Evolutionary conservation across 805 yeast genomes (phyloP).

Genomic region (Tetrapisispora phaffii): DNA sequence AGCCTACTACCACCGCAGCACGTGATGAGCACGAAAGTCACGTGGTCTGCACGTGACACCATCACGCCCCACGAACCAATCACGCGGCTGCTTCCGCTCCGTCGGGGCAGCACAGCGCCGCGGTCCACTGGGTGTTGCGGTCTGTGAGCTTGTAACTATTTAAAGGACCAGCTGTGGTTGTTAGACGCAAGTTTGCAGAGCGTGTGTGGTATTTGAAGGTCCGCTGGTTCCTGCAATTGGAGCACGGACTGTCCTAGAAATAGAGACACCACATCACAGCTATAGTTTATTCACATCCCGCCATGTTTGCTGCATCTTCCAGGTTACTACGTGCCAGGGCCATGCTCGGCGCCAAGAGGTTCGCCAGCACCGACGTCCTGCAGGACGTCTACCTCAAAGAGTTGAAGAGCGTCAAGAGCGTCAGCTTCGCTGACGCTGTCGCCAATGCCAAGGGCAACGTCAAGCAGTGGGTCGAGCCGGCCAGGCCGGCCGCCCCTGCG

Average conservation of each 20-base stretch:
- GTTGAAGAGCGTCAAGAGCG: slow-evolving; percentile 64
- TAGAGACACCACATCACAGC: not conserved
- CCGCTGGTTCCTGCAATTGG: too few relatives aligned
- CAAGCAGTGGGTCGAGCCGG: slow-evolving; percentile 74
- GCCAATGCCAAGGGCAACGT: slow-evolving; percentile 66
- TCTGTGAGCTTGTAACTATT: too few relatives aligned
- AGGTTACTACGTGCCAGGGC: not conserved
- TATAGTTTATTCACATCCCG: not conserved
- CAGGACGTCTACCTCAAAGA: slow-evolving; percentile 82
- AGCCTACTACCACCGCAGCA: slow-evolving; percentile 7
- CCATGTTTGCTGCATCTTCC: not conserved
- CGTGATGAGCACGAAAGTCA: not conserved
- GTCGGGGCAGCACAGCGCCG: not conserved
- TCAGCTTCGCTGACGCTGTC: slow-evolving; percentile 62
- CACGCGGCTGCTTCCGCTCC: too few relatives aligned
- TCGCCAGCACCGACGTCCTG: slow-evolving; percentile 44
- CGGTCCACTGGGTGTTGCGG: not conserved
- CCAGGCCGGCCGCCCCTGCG: slow-evolving; percentile 65
- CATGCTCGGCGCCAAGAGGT: not conserved
- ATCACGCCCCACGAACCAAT: slow-evolving; percentile 4
- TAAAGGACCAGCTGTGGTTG: too few relatives aligned
- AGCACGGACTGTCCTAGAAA: too few relatives aligned
- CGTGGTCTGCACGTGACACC: slow-evolving; percentile 7
- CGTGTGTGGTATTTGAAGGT: too few relatives aligned
- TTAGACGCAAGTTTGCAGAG: too few relatives aligned